Base-by-base conservation (phyloP, 306 rosid species). In the Vicia faba region DNA sequence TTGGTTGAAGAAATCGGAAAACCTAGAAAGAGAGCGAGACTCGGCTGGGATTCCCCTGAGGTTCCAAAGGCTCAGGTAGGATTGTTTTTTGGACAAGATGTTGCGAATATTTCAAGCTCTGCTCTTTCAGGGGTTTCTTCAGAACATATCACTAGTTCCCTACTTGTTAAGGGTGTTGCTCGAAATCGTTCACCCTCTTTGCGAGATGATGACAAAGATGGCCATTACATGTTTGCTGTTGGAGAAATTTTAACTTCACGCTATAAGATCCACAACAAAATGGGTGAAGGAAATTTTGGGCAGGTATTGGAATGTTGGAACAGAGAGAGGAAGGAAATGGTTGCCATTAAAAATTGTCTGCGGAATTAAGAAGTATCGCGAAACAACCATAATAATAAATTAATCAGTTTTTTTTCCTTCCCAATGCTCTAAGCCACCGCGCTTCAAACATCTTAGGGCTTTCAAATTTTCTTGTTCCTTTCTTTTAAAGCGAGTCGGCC, bases 21-120 rank as follows among this genome's bases (percentile, higher is more conserved):
- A 78, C 87, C 75, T 0, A 84, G 85, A 66, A 88, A 76, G 61
- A 74, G 75, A 68, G 70, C n/a, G n/a, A n/a, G n/a, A n/a, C n/a
- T n/a, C n/a, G n/a, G n/a, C n/a, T n/a, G n/a, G n/a, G n/a, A n/a
- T n/a, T n/a, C n/a, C n/a, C n/a, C n/a, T n/a, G n/a, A n/a, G n/a
- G n/a, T n/a, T n/a, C n/a, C n/a, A n/a, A n/a, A n/a, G 97, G 99
- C 90, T 81, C 99, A 93, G 99, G 96, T 93, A 88, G 97, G 91
- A 88, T 86, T 93, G 80, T 90, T 87, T 86, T 93, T 78, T 88
- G 97, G 86, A 81, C 99, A 85, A 93, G 96, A 93, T 74, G 66
- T 90, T 88, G 98, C 88, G 75, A 86, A 68, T 88, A 65, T 93
- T 75, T 44, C 96, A 66, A 84, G 96, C 96, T 86, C 78, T 88